Conservation (phyloP, 2,329 filamentous ascomycete genomes). For the Colletotrichum graminicola region DNA sequence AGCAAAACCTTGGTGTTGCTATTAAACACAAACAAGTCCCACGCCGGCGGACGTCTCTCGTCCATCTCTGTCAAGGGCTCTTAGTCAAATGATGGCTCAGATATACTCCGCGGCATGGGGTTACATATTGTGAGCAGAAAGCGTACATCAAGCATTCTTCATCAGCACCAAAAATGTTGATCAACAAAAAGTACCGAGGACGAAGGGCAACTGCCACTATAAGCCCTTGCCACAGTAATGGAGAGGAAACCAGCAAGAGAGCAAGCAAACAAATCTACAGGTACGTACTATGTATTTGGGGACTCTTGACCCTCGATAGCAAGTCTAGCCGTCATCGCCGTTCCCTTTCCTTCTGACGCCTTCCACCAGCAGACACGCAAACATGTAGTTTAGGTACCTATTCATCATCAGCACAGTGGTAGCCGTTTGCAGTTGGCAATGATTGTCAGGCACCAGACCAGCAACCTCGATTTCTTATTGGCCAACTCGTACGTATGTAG, state of each 20-base stretch:
- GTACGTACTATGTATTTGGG: neutral
- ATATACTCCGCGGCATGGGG: neutral
- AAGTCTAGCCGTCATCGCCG: neutral
- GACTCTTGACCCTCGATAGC: conserved; percentile 2
- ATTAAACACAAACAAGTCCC: conserved; percentile 16
- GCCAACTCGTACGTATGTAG: neutral
- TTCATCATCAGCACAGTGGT: neutral
- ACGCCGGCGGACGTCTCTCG: neutral
- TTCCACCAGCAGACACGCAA: neutral
- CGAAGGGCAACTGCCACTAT: neutral
- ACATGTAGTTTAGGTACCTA: no score
- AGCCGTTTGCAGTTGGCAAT: neutral
- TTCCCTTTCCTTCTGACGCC: neutral
- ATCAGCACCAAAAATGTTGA: neutral
- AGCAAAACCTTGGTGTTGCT: conserved; percentile 11
- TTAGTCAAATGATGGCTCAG: neutral
- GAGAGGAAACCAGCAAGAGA: neutral
- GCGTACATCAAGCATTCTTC: neutral
- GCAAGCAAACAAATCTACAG: neutral
- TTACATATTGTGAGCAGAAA: neutral
- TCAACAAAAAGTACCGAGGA: neutral
- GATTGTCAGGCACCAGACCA: conserved; percentile 7
- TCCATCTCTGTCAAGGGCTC: conserved; percentile 1
- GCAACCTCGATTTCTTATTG: neutral
- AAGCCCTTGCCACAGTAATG: conserved; percentile 7